Base-by-base conservation (phyloP, 2,329 filamentous ascomycete genomes). In the Pseudocercospora crystallina region DNA sequence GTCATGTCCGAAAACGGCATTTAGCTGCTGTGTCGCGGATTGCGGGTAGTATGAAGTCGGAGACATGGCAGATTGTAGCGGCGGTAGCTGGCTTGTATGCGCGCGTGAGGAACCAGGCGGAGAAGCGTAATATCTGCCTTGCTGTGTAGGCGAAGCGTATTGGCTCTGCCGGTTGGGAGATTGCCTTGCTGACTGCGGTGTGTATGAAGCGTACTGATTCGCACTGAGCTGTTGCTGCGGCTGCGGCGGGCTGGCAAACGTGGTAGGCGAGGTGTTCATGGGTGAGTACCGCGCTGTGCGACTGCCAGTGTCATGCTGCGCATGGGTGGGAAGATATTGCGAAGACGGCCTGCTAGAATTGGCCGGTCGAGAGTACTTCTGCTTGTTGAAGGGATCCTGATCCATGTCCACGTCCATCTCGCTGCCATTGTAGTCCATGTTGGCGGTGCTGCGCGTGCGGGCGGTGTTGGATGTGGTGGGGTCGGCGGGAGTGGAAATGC, bases 251-350 rank as follows among this genome's bases (percentile, higher is more conserved):
- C 76, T 87, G 73, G 65, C 61, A 41, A 74, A 80, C 49, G 88
- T 86, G 31, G 86, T 83, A 35, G 90, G 89, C 54, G 90, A 90
- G 54, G 95, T 76, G 69, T 96, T 92, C 91, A 96, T 96, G 58
- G 92, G 94, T 40, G 92, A 97, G 73, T 97, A 97, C 67, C 91
- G 84, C 70, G 95, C 89, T 53, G 90, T 89, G 43, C 89, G 80
- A 37, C 90, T 94, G 52, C 88, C 84, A 65, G 92, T 85, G 29
- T 63, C 62, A 13, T 63, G 57, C 40, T 57, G 58, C 38, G 54
- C 14, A 35, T 66, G 59, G 9, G 62, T 48, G 42, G 66, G 64
- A 59, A 84, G 73, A 60, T 86, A 87, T 69, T 92, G 86, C 62
- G 90, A 82, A 56, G 82, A 89, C 53, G 83, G 77, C 61, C 92